Evolutionary conservation across 257 asterid genomes (phyloP), one percentile per base, ranked within the genome.

Genomic region (Misopates orontium): DNA sequence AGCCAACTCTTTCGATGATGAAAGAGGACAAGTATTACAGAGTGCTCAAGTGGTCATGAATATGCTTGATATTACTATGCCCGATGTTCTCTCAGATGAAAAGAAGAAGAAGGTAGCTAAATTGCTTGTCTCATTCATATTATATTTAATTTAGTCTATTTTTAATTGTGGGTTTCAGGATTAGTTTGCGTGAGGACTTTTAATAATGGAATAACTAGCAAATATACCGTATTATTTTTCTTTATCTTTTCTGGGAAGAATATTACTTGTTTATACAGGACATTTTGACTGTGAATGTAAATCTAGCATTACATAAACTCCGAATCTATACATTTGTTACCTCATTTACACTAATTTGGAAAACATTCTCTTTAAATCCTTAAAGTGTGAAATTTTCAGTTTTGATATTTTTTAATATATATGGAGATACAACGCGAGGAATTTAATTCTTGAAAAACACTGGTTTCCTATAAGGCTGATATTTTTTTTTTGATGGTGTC

Each of bases 31-130:
- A 63, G 86, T 79, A 54, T 65, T 86, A 47, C 95, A 80, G 82
- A 74, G 95, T 70, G 88, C 96, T 40, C 64, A 85, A 77, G 82
- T 90, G 74, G 85, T 88, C 60, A 72, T 94, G 74, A 86, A 82
- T 56, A 86, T 85, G 97, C 93, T 94, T 77, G 99, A 94, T 78
- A 55, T 66, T 71, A 86, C 95, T 59, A 77, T 86, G 83, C 96
- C 93, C 1, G 91, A 75, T 31, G 70, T 85, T 68, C 77, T 94
- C 61, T 75, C 85, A 53, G 95, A 86, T 69, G 96, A 90, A 71
- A 89, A 82, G 77, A 90, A 85, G 78, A 79, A 83, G 78, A 88
- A 86, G 96, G 99, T 94, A 83, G 52, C 55, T 56, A 65, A 17
- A 59, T 65, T 57, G 23, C 41, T 64, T 67, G 48, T 56, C 4